phyloP scores from a whole-genome alignment of 2,329 filamentous ascomycete species.

The Pseudonectria foliicola region DNA sequence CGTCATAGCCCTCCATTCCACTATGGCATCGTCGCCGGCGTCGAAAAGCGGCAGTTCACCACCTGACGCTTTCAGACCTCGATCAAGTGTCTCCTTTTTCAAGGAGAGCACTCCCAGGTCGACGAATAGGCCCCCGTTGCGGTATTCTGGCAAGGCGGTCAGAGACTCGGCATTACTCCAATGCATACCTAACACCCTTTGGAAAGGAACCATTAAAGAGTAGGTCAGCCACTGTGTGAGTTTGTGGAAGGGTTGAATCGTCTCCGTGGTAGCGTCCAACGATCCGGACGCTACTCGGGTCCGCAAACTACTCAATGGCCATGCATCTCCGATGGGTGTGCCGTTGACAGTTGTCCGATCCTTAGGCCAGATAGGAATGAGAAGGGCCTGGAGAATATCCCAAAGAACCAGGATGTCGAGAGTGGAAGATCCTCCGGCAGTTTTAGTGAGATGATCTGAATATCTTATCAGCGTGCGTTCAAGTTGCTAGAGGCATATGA shows the following conservation, averaged over 20 bases:
- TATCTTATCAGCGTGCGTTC: background rate
- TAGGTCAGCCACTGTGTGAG: slow-evolving; percentile 69
- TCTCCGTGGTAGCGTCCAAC: background rate
- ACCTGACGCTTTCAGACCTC: slow-evolving; percentile 36
- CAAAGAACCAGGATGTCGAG: slow-evolving; percentile 36
- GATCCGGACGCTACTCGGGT: too few species aligned
- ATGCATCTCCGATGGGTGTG: slow-evolving; percentile 41
- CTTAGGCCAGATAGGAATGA: slow-evolving; percentile 43
- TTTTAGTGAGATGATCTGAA: slow-evolving; percentile 33
- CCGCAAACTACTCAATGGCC: slow-evolving; percentile 34
- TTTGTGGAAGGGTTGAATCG: slow-evolving; percentile 50
- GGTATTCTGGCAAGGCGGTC: slow-evolving; percentile 65
- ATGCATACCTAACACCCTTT: slow-evolving; percentile 41
- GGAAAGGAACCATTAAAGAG: slow-evolving; percentile 61
- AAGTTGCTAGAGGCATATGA: background rate
- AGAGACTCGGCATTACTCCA: slow-evolving; percentile 49
- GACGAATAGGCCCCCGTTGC: slow-evolving; percentile 64
- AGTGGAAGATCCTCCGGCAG: slow-evolving; percentile 16
- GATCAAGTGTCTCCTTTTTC: slow-evolving; percentile 36
- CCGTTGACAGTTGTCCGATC: slow-evolving; percentile 43
- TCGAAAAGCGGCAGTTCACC: slow-evolving; percentile 44
- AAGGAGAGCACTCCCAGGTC: slow-evolving; percentile 48
- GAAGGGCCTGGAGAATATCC: slow-evolving; percentile 34
- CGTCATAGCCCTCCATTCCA: slow-evolving; percentile 55
- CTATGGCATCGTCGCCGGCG: slow-evolving; percentile 48